These are phyloP conservation scores for Colletotrichum euphorbiae DNA, from an alignment of 2,329 filamentous ascomycete species.

Conservation along the genomic window DNA sequence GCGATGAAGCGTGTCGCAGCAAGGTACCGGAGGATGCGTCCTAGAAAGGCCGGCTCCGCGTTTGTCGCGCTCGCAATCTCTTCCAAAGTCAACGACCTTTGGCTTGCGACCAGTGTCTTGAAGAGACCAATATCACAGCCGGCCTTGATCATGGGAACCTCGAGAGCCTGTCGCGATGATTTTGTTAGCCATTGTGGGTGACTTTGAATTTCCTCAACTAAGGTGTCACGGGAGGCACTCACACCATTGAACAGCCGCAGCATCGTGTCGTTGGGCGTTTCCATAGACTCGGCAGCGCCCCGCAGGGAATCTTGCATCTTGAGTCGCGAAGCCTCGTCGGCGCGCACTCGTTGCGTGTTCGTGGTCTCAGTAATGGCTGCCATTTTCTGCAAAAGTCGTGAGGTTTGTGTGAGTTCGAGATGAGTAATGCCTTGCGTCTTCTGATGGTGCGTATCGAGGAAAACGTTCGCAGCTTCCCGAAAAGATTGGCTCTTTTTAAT, in stretches of 20 bases:
- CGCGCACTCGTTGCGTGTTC: no score
- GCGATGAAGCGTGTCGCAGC: neutral
- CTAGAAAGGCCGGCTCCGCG: neutral
- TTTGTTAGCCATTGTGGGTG: neutral
- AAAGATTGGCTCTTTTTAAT: no score
- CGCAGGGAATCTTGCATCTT: neutral
- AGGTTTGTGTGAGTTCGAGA: no score
- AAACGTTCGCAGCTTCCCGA: no score
- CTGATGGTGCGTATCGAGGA: no score
- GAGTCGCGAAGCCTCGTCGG: neutral
- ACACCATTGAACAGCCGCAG: neutral
- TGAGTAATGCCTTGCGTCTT: no score
- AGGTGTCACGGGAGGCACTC: neutral
- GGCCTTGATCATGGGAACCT: neutral
- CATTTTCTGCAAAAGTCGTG: no score
- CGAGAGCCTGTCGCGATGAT: neutral
- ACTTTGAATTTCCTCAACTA: no score
- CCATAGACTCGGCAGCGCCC: neutral
- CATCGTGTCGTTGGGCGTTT: neutral
- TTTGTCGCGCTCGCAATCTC: neutral
- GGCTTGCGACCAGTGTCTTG: neutral
- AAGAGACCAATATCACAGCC: neutral
- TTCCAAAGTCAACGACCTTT: neutral
- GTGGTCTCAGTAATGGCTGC: no score
- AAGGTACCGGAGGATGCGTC: neutral